Evolutionary conservation across 129 eudicot species (phyloP).

Genomic region (Tagetes erecta): DNA sequence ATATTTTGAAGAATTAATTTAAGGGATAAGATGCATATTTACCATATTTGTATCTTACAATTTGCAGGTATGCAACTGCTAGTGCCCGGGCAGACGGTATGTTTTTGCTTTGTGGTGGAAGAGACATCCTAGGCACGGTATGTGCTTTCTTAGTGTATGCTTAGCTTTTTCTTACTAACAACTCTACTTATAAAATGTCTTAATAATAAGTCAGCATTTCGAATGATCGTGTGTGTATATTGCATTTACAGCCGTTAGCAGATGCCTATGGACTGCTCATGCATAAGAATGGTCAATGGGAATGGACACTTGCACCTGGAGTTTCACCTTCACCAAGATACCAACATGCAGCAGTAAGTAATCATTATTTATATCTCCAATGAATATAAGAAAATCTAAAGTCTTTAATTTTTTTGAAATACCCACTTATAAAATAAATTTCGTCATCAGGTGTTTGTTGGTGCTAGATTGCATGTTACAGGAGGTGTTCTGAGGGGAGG

Average conservation of each 20-base stretch:
- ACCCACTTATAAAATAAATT: slow-evolving; percentile 2
- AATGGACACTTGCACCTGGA: slow-evolving; percentile 99
- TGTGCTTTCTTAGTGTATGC: slow-evolving; percentile 20
- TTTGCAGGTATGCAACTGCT: slow-evolving; percentile 89
- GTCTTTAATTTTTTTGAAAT: background rate
- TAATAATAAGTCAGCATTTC: background rate
- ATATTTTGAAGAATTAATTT: background rate
- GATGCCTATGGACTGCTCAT: slow-evolving; percentile 97
- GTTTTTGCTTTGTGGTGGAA: slow-evolving; percentile 98
- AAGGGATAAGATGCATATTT: background rate
- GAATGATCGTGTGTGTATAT: slow-evolving; percentile 25
- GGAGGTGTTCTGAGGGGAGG: slow-evolving; percentile 97
- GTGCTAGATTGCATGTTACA: slow-evolving; percentile 97
- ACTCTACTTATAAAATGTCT: slow-evolving; percentile 4
- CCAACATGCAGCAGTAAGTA: slow-evolving; percentile 94
- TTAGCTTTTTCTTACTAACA: slow-evolving; percentile 3
- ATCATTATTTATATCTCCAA: background rate
- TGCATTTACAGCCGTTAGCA: slow-evolving; percentile 71
- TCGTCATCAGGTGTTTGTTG: slow-evolving; percentile 80
- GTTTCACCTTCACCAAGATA: slow-evolving; percentile 94
- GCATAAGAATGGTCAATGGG: slow-evolving; percentile 98
- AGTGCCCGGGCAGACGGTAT: slow-evolving; percentile 98
- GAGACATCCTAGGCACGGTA: slow-evolving; percentile 89
- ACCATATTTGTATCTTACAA: slow-evolving; percentile 24
- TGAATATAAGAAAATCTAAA: background rate